These are phyloP conservation scores for Aspergillus brasiliensis DNA, from an alignment of 2,329 filamentous ascomycete species.

Conservation along the genomic window DNA sequence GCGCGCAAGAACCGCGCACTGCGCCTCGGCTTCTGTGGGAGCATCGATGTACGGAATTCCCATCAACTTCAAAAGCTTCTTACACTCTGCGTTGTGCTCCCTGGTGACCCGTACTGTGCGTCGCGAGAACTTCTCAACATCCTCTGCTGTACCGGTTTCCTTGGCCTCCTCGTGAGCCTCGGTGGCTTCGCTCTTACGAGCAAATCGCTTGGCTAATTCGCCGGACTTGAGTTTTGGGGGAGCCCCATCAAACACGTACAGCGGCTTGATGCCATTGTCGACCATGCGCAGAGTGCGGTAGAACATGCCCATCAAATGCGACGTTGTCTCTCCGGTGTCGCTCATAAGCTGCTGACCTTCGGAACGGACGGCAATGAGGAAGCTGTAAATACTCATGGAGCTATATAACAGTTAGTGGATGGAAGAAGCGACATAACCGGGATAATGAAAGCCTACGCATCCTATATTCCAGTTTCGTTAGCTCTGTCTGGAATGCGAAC, in stretches of 20 bases:
- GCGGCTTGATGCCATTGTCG: constrained; percentile 97
- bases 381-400: constrained; percentile 99
- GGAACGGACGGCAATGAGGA: constrained; percentile 94
- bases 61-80: constrained; percentile 88
- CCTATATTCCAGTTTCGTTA: constrained; percentile 42
- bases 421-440: neutral
- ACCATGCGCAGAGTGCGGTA: constrained; percentile 98
- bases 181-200: constrained; percentile 88
- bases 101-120: constrained; percentile 92
- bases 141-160: constrained; percentile 93
- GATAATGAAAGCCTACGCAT: constrained; percentile 52
- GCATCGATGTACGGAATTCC: constrained; percentile 93
- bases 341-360: constrained; percentile 95
- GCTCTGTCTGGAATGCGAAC: neutral
- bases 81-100: constrained; percentile 95
- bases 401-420: constrained; percentile 46
- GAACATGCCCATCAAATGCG: constrained; percentile 99
- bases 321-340: constrained; percentile 94
- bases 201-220: constrained; percentile 92
- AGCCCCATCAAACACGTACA: constrained; percentile 97
- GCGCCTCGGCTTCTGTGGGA: constrained; percentile 94
- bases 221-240: constrained; percentile 97
- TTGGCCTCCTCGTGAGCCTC: constrained; percentile 93
- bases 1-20: constrained; percentile 85
- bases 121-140: constrained; percentile 96